phyloP scores from a whole-genome alignment of 2,329 filamentous ascomycete genomes.

The Rhinocladiella mackenziei region DNA sequence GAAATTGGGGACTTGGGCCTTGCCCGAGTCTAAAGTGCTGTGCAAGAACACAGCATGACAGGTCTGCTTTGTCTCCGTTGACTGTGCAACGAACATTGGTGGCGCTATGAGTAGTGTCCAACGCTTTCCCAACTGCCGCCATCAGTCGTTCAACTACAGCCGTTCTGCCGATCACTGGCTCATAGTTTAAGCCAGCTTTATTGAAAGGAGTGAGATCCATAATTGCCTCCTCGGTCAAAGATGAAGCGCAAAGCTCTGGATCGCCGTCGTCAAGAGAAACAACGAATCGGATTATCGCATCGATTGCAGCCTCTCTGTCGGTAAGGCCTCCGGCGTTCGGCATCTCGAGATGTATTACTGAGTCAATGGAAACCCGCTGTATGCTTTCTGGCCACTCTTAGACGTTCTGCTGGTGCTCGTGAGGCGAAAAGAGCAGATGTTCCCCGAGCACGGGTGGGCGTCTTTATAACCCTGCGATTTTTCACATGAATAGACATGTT shows the following conservation, averaged over 20 bases:
- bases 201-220: constrained; percentile 9
- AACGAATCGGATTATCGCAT: constrained; percentile 17
- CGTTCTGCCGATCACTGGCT: constrained; percentile 4
- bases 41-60: constrained; percentile 8
- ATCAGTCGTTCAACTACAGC: constrained; percentile 12
- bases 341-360: constrained; percentile 5
- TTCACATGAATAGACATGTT: not conserved
- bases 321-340: constrained; percentile 18
- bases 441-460: not conserved
- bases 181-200: constrained; percentile 3
- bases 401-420: constrained; percentile 1
- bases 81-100: constrained; percentile 18
- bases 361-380: not conserved
- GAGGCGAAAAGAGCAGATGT: too few species aligned
- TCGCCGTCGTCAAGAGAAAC: constrained; percentile 15
- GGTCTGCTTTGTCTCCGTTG: constrained; percentile 12
- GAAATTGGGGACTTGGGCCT: constrained; percentile 12
- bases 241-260: constrained; percentile 13
- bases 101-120: constrained; percentile 17
- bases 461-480: not conserved
- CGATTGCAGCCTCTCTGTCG: constrained; percentile 18
- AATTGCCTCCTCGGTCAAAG: constrained; percentile 11
- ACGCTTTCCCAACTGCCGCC: constrained; percentile 8
- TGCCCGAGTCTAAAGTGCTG: constrained; percentile 15
- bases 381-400: not conserved